Evolutionary conservation across 2,329 filamentous ascomycete species (phyloP), one percentile per base, ranked within the genome.

Genomic region (Alternaria gansuensis): DNA sequence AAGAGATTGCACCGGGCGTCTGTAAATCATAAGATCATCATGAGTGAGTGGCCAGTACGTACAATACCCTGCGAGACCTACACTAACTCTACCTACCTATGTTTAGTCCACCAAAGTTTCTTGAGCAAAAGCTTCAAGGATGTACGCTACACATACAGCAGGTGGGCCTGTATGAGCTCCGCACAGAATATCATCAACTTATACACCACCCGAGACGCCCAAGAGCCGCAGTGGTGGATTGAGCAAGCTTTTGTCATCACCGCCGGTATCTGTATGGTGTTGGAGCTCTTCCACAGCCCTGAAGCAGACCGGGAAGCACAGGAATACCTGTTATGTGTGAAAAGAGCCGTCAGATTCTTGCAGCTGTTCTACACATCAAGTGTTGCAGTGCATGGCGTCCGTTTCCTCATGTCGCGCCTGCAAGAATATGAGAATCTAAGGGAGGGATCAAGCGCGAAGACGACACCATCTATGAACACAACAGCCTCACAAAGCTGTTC

Each of bases 21-120:
- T 28, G 68, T 72, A 9, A 74, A 75, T 8, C 79, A 82, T 37
- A 81, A 82, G 56, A 75, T 80, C n/a, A 81, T 82, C 59, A 81
- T 81, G 79, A 74, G 44, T 48, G 8, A 36, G 44, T 48, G 9
- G 10, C 14, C 21, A 21, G 4, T 34, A 10, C 14, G 2, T 24
- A n/a, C 14, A n/a, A 5, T 13, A 24, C 21, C 21, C 21, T n/a
- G 21, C 11, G 5, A 17, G 13, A 48, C 3, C 1, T 26, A 26
- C 8, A 31, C 44, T 48, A 17, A 48, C 31, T n/a, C 21, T 36
- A 24, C 2, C 21, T 24, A 11, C 21, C 31, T 44, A n/a, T 36
- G 13, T n/a, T 48, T 13, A 48, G 44, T 80, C 5, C 78, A 80
- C 51, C 74, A 80, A 41, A 77, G 75, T 37, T 81, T 81, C 52